A percentile compares a stretch with the other conserved stretches of the same genome.
Evolutionary conservation across 805 yeast genomes (phyloP).

Genomic region (Yarrowia alimentaria): DNA sequence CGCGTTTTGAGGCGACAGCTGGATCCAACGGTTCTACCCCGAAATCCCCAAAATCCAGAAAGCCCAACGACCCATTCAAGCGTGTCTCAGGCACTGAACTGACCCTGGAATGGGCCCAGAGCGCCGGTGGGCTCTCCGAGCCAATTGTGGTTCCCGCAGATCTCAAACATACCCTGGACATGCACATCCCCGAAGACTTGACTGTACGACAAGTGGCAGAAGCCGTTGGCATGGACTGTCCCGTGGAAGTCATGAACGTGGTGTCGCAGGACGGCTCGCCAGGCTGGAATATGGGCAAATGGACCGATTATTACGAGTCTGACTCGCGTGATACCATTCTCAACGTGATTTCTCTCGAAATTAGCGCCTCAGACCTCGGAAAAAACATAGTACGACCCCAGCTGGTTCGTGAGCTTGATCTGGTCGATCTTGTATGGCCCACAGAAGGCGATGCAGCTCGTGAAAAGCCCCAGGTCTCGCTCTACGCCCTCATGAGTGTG

Average conservation of each 20-base stretch:
- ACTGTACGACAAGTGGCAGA: constrained; percentile 57
- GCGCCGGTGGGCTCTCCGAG: constrained; percentile 38
- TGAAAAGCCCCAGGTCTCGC: constrained; percentile 47
- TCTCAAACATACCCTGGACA: constrained; percentile 43
- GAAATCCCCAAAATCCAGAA: constrained; percentile 33
- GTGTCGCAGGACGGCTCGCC: constrained; percentile 62
- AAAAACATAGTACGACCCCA: constrained; percentile 61
- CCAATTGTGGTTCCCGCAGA: constrained; percentile 50
- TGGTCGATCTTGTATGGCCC: constrained; percentile 69
- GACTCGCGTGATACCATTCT: constrained; percentile 56
- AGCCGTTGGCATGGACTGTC: constrained; percentile 58
- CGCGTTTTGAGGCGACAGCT: constrained; percentile 35
- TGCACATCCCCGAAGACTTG: constrained; percentile 56
- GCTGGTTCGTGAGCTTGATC: constrained; percentile 62
- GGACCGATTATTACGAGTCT: constrained; percentile 68
- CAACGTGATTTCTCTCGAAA: constrained; percentile 80
- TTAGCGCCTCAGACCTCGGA: constrained; percentile 54
- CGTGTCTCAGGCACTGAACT: constrained; percentile 35
- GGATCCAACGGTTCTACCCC: too few relatives aligned
- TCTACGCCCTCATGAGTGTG: constrained; percentile 84
- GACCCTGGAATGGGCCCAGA: constrained; percentile 42
- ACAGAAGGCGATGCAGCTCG: constrained; percentile 25
- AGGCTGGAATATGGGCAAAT: constrained; percentile 66
- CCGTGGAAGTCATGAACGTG: constrained; percentile 86
- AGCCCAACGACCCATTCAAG: constrained; percentile 17